Evolutionary conservation across 306 rosid genomes (phyloP), one percentile per base, ranked within the genome.

Genomic region (Chamaecrista fasciculata): DNA sequence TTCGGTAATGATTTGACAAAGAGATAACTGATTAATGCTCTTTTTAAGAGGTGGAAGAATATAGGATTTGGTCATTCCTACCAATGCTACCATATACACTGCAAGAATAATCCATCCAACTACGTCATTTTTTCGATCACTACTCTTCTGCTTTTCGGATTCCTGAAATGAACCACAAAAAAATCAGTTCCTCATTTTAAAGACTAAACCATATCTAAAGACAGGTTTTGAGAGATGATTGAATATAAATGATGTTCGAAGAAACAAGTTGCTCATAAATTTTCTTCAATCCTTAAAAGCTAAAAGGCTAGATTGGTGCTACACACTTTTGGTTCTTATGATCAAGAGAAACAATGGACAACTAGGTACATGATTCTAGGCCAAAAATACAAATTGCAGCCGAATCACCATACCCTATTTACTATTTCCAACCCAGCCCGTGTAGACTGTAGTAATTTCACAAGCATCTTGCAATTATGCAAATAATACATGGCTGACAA

Each of bases 81-180:
- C 84, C 96, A 92, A 89, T 28, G 86, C 82, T 51, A 86, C 85
- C 39, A 89, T 74, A 64, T 91, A 88, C 62, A 83, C 80, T 12
- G 88, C 96, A 74, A 89, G 88, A 70, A 92, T 89, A 63, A 86
- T 29, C 98, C 98, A 92, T 78, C 96, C 98, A 52, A 76, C 72
- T 31, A 92, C 62, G 79, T 92, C 98, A 71, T 92, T 89, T 72
- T 76, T 92, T 34, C 86, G 78, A 62, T 89, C 93, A 69, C 70
- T 76, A 77, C 78, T 89, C 80, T 72, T 79, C 82, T 82, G 86
- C 55, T 43, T 78, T 83, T 84, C 84, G 71, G 89, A 80, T 71
- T 75, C 81, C 95, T 89, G 86, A 56, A 71, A 47, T 15, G 37
- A 28, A 50, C 37, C 57, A 71, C 58, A 65, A 20, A 64, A 49